These are phyloP conservation scores for Hypoxylon lenormandii DNA, from an alignment of 495 filamentous ascomycete species.

Conservation along the genomic window DNA sequence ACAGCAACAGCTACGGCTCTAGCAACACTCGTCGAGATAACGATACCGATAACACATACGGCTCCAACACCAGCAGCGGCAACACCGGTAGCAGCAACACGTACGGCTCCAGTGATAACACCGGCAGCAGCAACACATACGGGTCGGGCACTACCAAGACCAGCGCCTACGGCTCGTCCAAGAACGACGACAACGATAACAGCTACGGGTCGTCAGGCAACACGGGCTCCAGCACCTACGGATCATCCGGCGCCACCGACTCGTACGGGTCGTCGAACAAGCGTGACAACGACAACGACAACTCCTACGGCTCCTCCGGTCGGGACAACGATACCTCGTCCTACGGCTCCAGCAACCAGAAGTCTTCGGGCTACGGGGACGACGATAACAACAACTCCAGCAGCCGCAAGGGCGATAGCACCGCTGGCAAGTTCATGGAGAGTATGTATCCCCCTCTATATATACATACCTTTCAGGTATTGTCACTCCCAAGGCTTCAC, in stretches of 20 bases:
- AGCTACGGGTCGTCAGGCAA: slow-evolving; percentile 9
- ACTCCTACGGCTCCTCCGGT: slow-evolving; percentile 1
- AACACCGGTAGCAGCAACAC: slow-evolving; percentile 31
- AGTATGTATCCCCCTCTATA: slow-evolving; percentile 24
- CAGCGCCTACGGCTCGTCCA: slow-evolving; percentile 28
- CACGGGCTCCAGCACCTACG: neutral
- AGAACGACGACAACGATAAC: slow-evolving; percentile 12
- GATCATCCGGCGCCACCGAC: slow-evolving; percentile 7
- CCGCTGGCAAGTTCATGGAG: slow-evolving; percentile 37
- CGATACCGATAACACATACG: slow-evolving; percentile 28
- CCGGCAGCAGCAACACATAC: slow-evolving; percentile 35
- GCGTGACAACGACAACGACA: slow-evolving; percentile 6
- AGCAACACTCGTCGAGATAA: slow-evolving; percentile 13
- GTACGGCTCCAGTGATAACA: slow-evolving; percentile 40
- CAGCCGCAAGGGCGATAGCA: slow-evolving; percentile 29
- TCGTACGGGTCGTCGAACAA: neutral
- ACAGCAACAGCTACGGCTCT: slow-evolving; percentile 30
- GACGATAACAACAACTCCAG: slow-evolving; percentile 16
- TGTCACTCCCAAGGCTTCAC: neutral
- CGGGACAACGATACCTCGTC: slow-evolving; percentile 9
- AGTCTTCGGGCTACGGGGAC: slow-evolving; percentile 4
- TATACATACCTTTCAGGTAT: too few species aligned
- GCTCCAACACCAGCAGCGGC: slow-evolving; percentile 35
- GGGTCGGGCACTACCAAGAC: slow-evolving; percentile 37
- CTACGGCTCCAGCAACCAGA: slow-evolving; percentile 9